Conservation (phyloP, 176 grass and related monocot species). For the Canna indica region DNA sequence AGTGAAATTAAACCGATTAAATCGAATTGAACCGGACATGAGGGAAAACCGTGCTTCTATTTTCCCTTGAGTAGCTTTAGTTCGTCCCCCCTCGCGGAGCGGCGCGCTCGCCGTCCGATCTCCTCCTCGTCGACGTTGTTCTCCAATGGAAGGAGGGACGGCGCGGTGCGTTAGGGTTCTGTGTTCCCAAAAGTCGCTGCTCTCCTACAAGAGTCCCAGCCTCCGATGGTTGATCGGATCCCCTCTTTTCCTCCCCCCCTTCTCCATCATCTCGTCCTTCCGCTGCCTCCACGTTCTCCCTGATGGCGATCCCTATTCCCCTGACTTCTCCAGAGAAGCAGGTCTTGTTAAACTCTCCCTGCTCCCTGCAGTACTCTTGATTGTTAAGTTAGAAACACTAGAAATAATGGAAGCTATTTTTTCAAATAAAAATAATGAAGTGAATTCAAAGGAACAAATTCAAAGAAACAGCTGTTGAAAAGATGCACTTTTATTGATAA, state of each 20-base stretch:
- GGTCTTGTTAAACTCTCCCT: too few species aligned
- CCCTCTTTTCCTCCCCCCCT: slow-evolving; percentile 26
- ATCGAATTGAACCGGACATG: too few species aligned
- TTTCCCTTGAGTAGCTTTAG: too few species aligned
- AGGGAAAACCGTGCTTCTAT: too few species aligned
- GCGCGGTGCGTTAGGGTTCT: slow-evolving; percentile 26
- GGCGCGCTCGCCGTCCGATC: background rate
- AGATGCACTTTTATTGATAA: background rate
- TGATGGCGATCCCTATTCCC: slow-evolving; percentile 27
- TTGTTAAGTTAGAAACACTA: background rate
- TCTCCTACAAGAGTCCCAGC: background rate
- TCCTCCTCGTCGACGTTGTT: background rate
- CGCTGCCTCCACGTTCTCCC: slow-evolving; percentile 27
- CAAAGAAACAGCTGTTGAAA: background rate
- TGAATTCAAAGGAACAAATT: background rate
- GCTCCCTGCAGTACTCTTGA: background rate
- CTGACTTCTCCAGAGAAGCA: slow-evolving; percentile 40
- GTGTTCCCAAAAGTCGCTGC: slow-evolving; percentile 30
- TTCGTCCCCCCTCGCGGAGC: background rate
- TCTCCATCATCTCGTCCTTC: slow-evolving; percentile 28
- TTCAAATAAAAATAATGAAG: background rate
- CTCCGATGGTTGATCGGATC: slow-evolving; percentile 42
- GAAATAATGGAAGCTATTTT: background rate
- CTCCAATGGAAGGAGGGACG: slow-evolving; percentile 21
- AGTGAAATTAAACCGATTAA: too few species aligned